Conservation (phyloP, 768 basidiomycete species). For the Agrocybe chaxingu region DNA sequence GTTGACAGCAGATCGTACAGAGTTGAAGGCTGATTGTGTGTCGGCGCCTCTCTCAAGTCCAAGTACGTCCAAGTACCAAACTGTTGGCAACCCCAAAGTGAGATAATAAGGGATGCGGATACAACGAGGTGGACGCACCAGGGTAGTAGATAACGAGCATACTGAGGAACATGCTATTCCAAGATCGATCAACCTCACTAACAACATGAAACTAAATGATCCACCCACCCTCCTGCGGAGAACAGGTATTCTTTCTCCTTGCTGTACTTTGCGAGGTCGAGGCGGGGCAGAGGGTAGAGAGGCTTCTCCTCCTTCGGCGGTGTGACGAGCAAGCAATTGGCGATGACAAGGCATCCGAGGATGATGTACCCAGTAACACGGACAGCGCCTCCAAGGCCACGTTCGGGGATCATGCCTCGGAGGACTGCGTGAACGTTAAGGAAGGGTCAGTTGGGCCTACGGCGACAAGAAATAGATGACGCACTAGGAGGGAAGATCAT, state of each 20-base stretch:
- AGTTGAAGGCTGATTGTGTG: slow-evolving; percentile 41
- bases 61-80: slow-evolving; percentile 51
- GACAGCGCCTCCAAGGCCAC: slow-evolving; percentile 27
- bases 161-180: slow-evolving; percentile 14
- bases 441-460: neutral
- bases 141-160: slow-evolving; percentile 29
- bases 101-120: neutral
- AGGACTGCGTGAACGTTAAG: slow-evolving; percentile 10
- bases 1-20: slow-evolving; percentile 26
- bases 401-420: slow-evolving; percentile 21
- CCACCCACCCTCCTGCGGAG: slow-evolving; percentile 24
- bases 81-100: slow-evolving; percentile 18
- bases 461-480: neutral
- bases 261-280: slow-evolving; percentile 28
- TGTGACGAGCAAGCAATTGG: slow-evolving; percentile 24
- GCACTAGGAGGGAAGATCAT: slow-evolving; percentile 30
- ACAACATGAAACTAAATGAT: neutral
- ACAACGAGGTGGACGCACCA: slow-evolving; percentile 24
- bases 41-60: slow-evolving; percentile 40
- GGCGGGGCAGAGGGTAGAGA: slow-evolving; percentile 18
- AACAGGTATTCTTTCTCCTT: slow-evolving; percentile 27
- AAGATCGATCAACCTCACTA: slow-evolving; percentile 6
- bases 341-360: slow-evolving; percentile 20
- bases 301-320: slow-evolving; percentile 19
- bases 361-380: slow-evolving; percentile 26